Evolutionary conservation across 2,329 filamentous ascomycete species (phyloP).

Genomic region (Cyphellophora attinorum): DNA sequence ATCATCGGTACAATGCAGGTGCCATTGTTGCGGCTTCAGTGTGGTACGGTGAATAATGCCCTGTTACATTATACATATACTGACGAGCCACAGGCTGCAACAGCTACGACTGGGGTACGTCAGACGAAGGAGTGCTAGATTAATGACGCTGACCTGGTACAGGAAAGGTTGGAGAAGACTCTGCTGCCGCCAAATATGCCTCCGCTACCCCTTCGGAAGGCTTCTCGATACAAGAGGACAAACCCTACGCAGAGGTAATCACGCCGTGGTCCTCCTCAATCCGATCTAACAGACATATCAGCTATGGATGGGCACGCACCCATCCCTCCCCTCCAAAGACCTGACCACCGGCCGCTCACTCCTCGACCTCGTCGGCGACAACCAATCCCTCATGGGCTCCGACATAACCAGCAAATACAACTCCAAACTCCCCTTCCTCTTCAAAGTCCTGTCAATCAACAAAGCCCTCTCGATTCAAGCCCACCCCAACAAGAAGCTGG

Average conservation of each 20-base stretch:
- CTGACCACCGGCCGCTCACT: slow-evolving; percentile 73
- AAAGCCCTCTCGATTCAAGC: slow-evolving; percentile 97
- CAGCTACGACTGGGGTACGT: slow-evolving; percentile 89
- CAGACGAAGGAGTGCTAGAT: not conserved
- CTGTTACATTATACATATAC: slow-evolving; percentile 1
- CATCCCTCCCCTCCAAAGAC: slow-evolving; percentile 89
- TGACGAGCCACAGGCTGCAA: slow-evolving; percentile 61
- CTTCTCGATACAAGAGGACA: slow-evolving; percentile 72
- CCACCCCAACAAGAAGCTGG: slow-evolving; percentile 90
- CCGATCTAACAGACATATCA: slow-evolving; percentile 27
- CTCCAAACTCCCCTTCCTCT: slow-evolving; percentile 82
- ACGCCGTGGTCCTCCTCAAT: not conserved
- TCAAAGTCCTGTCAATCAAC: slow-evolving; percentile 93
- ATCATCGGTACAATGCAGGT: slow-evolving; percentile 66
- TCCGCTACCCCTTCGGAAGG: slow-evolving; percentile 68
- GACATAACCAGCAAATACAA: slow-evolving; percentile 67
- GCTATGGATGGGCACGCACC: slow-evolving; percentile 99
- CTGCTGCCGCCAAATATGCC: slow-evolving; percentile 81
- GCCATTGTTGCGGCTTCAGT: slow-evolving; percentile 67
- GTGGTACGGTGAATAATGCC: slow-evolving; percentile 43
- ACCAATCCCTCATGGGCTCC: slow-evolving; percentile 68
- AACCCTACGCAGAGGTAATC: slow-evolving; percentile 84
- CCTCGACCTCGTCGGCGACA: slow-evolving; percentile 78
- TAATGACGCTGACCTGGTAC: slow-evolving; percentile 6
- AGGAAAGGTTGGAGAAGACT: slow-evolving; percentile 80